Base-by-base conservation (phyloP, 2,329 filamentous ascomycete species). In the Penicillium vulpinum region DNA sequence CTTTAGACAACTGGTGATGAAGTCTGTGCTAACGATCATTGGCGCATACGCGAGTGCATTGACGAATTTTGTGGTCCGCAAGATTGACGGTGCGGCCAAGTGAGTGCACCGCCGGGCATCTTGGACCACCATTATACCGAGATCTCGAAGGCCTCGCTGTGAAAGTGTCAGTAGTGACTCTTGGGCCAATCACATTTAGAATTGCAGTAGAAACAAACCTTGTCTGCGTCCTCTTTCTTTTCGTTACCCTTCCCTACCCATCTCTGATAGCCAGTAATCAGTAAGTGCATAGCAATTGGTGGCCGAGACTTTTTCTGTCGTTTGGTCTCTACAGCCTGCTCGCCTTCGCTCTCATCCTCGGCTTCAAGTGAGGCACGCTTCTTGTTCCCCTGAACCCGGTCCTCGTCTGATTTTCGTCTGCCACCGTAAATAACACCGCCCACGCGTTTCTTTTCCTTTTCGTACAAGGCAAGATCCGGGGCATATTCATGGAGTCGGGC, bases 41-140 rank as follows among this genome's bases (percentile, higher is more conserved):
- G 92, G 91, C 0, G 90, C 92, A 57, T 86, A 87, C 18, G 94
- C 92, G 28, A 99, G 78, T 13, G 92, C 91, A 59, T 88, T 89
- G 48, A 97, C 87, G 70, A 99, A 99, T 70, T 99, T 99, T 71
- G 91, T 87, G 0, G 94, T 99, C 36, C 94, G 88, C 33, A 97
- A 85, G 59, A 97, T 86, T 40, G 86, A 84, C 0, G 93, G 94
- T 4, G 93, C 93, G 33, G 91, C 92, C 11, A 99, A 84, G 71
- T 96, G 90, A 66, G 93, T 90, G 71, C 91, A 94, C 43, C 85
- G 83, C 46, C 85, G 83, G 26, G 86, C 86, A 68, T 96, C 90
- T 65, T 88, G 83, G 5, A 91, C 88, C 22, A 96, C 85, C 63
- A 87, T 82, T 54, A 99, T 90, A 8, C 94, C 94, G 35, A 97